Evolutionary conservation across 1,284 basidiomycete species (phyloP).

Genomic region (Marasmius tenuissimus): DNA sequence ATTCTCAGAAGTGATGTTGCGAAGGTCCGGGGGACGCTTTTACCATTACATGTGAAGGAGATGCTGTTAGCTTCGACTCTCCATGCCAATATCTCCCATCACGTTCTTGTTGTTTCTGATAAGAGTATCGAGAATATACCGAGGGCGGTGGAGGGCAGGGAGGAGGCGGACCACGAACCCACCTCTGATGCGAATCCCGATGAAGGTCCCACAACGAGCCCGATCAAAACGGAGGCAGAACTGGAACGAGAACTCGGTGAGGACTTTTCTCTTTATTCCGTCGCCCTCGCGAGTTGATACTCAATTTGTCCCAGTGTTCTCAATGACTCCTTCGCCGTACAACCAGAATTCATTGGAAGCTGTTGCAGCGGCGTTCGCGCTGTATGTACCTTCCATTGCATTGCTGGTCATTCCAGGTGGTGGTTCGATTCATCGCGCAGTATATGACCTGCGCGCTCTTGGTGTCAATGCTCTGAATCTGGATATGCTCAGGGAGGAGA

Average conservation of each 20-base stretch:
- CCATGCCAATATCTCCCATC: conserved; percentile 44
- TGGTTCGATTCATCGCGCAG: conserved; percentile 56
- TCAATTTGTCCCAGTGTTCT: conserved; percentile 32
- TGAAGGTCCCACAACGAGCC: not conserved
- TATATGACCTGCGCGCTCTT: conserved; percentile 61
- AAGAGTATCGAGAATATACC: conserved; percentile 54
- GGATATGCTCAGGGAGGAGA: conserved; percentile 45
- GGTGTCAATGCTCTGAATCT: conserved; percentile 68
- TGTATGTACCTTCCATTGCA: conserved; percentile 68
- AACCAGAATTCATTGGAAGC: conserved; percentile 61
- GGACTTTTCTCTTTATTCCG: not conserved
- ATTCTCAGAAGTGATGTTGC: conserved; percentile 52
- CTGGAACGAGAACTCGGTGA: not conserved
- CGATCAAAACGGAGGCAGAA: not conserved
- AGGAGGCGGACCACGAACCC: conserved; percentile 14
- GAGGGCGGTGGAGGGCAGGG: conserved; percentile 24
- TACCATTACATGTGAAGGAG: conserved; percentile 20
- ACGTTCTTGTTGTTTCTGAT: conserved; percentile 59
- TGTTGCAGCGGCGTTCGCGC: conserved; percentile 65
- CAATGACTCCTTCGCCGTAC: conserved; percentile 47
- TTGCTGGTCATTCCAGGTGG: conserved; percentile 65
- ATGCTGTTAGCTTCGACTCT: conserved; percentile 13
- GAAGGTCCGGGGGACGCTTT: conserved; percentile 41
- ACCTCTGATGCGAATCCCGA: conserved; percentile 15
- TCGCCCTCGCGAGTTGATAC: not conserved